These are phyloP conservation scores for Nephelium lappaceum DNA, from an alignment of 345 rosid genomes.

Conservation along the genomic window DNA sequence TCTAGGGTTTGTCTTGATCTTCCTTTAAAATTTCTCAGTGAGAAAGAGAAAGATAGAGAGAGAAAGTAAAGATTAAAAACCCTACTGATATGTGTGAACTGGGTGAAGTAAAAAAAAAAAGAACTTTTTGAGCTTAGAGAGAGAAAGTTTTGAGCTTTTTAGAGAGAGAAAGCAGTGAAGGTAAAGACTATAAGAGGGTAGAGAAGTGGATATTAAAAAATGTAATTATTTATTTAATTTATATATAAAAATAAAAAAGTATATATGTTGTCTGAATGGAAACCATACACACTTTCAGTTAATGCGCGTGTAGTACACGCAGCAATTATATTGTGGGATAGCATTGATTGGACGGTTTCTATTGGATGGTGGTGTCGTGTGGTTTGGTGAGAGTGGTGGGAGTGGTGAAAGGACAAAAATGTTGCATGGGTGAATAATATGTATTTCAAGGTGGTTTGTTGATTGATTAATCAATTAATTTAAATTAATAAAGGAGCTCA, in stretches of 20 bases:
- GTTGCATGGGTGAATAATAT: neutral
- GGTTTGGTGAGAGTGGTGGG: neutral
- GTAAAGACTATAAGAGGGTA: neutral
- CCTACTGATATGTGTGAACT: conserved; percentile 53
- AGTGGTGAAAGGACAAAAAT: neutral
- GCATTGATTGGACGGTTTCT: neutral
- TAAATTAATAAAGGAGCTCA: neutral
- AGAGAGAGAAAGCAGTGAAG: conserved; percentile 8
- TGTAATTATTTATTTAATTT: neutral
- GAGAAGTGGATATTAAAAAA: conserved; percentile 2
- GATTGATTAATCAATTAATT: neutral
- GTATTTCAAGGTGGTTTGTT: conserved; percentile 19
- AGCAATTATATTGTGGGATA: neutral
- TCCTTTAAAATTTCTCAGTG: conserved; percentile 40
- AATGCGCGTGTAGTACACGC: neutral
- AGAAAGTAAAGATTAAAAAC: conserved; percentile 58
- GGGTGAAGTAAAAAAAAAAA: conserved; percentile 37
- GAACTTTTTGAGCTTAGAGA: conserved; percentile 24
- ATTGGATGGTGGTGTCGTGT: neutral
- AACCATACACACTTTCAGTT: conserved; percentile 9
- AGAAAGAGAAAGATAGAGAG: conserved; percentile 33
- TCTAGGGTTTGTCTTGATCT: conserved; percentile 44
- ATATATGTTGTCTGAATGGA: conserved; percentile 19
- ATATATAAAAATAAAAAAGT: conserved; percentile 18
- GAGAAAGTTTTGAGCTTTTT: conserved; percentile 12